Evolutionary conservation across 31 red algal species (phyloP).

Genomic region (Bonnemaisonia californica): DNA sequence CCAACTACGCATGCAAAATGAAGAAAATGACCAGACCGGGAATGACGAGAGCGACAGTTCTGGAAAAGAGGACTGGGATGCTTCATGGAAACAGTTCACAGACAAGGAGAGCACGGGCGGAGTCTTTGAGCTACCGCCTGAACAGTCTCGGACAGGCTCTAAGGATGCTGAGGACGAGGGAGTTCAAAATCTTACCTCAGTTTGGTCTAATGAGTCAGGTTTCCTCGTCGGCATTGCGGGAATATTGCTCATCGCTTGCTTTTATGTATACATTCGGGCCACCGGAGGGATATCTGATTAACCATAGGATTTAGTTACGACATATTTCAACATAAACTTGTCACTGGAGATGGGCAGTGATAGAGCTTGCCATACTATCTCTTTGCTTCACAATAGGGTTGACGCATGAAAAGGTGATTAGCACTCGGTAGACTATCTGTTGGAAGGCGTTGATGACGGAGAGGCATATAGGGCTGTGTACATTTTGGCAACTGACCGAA

Average conservation of each 20-base stretch:
- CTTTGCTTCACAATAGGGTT: too few species aligned
- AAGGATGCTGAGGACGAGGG: conserved; percentile 30
- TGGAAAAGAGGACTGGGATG: conserved; percentile 42
- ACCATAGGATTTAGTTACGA: too few species aligned
- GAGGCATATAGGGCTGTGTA: conserved; percentile 78
- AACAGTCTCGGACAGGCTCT: neutral
- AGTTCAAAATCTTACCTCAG: conserved; percentile 36
- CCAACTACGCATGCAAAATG: too few species aligned
- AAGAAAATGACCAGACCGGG: too few species aligned
- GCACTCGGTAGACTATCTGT: neutral
- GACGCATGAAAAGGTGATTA: too few species aligned
- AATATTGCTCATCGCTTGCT: conserved; percentile 48
- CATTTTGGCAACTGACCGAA: conserved; percentile 94
- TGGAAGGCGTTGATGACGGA: neutral
- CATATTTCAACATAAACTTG: too few species aligned
- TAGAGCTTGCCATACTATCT: too few species aligned
- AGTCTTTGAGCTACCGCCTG: conserved; percentile 47
- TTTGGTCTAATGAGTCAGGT: conserved; percentile 52
- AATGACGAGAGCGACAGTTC: neutral
- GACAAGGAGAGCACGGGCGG: conserved; percentile 40
- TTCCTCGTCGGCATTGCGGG: conserved; percentile 42
- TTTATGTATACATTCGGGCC: conserved; percentile 47
- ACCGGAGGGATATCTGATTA: conserved; percentile 45
- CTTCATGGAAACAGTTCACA: conserved; percentile 42
- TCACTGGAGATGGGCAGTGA: too few species aligned